Evolutionary conservation across 2,329 filamentous ascomycete genomes (phyloP), one percentile per base, ranked within the genome.

Genomic region (Pseudogymnoascus sp.): DNA sequence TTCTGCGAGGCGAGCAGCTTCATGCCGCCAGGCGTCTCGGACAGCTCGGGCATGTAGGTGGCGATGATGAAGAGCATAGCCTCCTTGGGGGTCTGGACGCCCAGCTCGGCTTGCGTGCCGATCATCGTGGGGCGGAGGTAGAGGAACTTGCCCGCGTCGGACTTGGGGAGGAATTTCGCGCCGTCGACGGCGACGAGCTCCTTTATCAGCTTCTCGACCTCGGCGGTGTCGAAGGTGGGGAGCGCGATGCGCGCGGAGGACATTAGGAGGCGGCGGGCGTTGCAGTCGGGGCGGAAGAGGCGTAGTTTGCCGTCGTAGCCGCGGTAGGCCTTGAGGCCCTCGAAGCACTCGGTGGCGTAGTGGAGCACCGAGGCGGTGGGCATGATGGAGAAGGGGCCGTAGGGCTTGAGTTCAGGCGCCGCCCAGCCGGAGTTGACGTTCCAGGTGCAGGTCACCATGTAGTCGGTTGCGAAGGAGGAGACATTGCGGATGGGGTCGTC

Each of bases 51-150:
- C 83, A 87, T 85, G 73, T 80, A 86, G 63, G 76, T 83, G 62
- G 83, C 80, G 65, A 95, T 89, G 72, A 96, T 84, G 78, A 90
- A 96, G n/a, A 97, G 83, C 64, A 95, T 82, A n/a, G 92, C 92
- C 76, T 93, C 86, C 66, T 82, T 83, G 55, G 93, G 91, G 3
- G 85, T 82, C 72, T 89, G 86, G 42, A 97, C 89, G 64, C 92
- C 92, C 3, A 97, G 83, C 69, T 90, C 87, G 6, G 86, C 76
- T 68, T 90, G 89, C 8, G 88, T 92, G 60, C 87, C 92, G 71
- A 97, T 96, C 74, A 96, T 82, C 0, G 90, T 91, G 1, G 92
- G 92, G 58, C 92, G 88, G 63, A 96, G 80, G 78, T 97, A 96
- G 60, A 97, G 78, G 78, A 88, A 96, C 60, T 78, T 78, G 40